Evolutionary conservation across 306 rosid genomes (phyloP).

Genomic region (Luffa aegyptiaca): DNA sequence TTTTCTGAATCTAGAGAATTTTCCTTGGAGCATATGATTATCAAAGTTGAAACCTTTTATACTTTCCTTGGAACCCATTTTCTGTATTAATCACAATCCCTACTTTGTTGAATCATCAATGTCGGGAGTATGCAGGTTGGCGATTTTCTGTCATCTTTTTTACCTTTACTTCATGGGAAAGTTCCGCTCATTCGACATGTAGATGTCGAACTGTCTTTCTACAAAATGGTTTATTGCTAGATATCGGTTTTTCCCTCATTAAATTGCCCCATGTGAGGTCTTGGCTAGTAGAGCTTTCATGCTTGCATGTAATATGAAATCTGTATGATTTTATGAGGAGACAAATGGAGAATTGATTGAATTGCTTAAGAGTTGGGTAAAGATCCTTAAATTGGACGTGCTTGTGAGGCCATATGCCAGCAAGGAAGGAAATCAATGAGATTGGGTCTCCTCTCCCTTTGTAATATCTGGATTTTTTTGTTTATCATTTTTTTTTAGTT

Average conservation of each 20-base stretch:
- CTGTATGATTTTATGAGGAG: neutral
- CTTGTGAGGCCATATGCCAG: neutral
- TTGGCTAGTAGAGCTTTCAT: neutral
- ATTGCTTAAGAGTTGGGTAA: slow-evolving; percentile 1
- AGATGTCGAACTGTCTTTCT: neutral
- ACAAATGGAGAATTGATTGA: neutral
- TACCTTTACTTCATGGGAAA: neutral
- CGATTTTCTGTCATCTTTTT: neutral
- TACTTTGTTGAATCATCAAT: neutral
- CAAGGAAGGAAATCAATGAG: neutral
- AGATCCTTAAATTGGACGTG: neutral
- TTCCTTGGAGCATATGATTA: slow-evolving; percentile 1
- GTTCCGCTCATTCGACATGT: neutral
- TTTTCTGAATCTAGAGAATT: slow-evolving; percentile 13
- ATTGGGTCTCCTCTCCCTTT: neutral
- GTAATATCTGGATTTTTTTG: neutral
- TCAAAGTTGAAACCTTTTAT: neutral
- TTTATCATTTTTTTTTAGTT: neutral
- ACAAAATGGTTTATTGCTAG: neutral
- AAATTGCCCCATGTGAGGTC: slow-evolving; percentile 7
- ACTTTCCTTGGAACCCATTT: neutral
- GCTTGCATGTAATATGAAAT: neutral
- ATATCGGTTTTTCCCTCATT: neutral
- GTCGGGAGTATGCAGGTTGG: neutral
- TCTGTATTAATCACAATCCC: neutral